phyloP scores from a whole-genome alignment of 345 rosid species.

The Lenwebbia sp. region DNA sequence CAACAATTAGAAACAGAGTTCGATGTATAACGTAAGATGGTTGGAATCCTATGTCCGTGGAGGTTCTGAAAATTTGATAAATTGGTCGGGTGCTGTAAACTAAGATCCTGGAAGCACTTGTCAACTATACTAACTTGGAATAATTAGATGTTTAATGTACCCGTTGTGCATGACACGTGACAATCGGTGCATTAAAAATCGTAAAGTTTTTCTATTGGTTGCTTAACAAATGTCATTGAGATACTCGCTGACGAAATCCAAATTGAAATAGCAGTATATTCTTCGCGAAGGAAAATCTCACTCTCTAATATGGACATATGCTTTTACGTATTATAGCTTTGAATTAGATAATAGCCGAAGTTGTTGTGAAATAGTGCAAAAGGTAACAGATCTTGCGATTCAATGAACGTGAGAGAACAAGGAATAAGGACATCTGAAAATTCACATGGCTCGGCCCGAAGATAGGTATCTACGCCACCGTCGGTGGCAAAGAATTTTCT shows the following conservation, averaged over 20 bases:
- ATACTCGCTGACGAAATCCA: neutral
- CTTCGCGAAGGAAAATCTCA: neutral
- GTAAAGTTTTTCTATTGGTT: neutral
- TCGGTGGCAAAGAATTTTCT: fast-evolving
- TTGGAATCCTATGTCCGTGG: too few species aligned
- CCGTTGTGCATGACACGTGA: too few species aligned
- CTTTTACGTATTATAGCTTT: neutral
- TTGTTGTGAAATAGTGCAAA: neutral
- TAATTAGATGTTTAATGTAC: too few species aligned
- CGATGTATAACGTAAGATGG: too few species aligned
- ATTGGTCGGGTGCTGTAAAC: too few species aligned
- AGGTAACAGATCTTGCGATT: too few species aligned
- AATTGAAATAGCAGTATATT: neutral
- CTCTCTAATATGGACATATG: neutral
- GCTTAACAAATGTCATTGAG: neutral
- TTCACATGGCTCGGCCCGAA: fast-evolving
- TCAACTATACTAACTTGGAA: too few species aligned
- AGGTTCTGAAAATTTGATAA: too few species aligned
- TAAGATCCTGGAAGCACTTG: too few species aligned
- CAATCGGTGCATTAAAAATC: neutral
- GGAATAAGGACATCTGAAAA: neutral
- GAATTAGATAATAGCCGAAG: neutral
- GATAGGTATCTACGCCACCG: neutral
- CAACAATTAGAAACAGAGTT: too few species aligned
- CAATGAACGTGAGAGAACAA: too few species aligned